Percentiles rank a stretch among this genome's conserved stretches.
Conservation (phyloP, 1,284 basidiomycete genomes). For the Cryptococcus deneoformans region DNA sequence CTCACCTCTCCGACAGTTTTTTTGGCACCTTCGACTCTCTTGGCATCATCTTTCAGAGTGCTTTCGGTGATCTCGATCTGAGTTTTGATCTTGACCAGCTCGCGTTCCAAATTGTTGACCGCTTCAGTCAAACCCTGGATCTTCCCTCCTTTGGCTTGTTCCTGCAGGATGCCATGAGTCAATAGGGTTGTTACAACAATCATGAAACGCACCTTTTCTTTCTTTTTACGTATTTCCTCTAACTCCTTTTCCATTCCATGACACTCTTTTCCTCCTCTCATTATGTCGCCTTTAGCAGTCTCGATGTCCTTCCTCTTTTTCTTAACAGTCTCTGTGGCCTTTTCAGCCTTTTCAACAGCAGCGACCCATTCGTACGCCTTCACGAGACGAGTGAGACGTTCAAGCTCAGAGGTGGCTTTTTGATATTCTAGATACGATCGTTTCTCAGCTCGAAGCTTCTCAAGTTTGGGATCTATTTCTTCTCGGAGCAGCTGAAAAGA, state of each 20-base stretch:
- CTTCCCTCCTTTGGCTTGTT: conserved; percentile 70
- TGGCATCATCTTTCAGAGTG: conserved; percentile 77
- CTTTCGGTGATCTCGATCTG: conserved; percentile 80
- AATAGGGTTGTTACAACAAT: neutral
- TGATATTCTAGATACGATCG: conserved; percentile 87
- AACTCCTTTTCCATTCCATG: conserved; percentile 59
- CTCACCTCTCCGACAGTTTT: conserved; percentile 62
- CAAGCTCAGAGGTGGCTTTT: conserved; percentile 83
- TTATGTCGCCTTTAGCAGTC: conserved; percentile 44
- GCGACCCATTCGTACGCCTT: conserved; percentile 86
- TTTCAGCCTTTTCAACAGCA: conserved; percentile 60
- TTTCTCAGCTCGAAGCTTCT: conserved; percentile 88
- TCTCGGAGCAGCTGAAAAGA: conserved; percentile 62
- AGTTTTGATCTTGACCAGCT: conserved; percentile 80
- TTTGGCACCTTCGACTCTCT: conserved; percentile 59
- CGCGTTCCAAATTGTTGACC: conserved; percentile 75
- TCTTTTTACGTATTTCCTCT: conserved; percentile 61
- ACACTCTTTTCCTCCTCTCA: conserved; percentile 52
- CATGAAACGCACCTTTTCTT: conserved; percentile 51
- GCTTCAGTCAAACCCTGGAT: conserved; percentile 74
- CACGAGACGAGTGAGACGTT: conserved; percentile 78
- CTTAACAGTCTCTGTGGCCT: conserved; percentile 45
- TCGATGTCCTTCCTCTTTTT: conserved; percentile 40
- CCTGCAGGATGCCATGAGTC: conserved; percentile 33
- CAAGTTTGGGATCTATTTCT: conserved; percentile 93